phyloP scores from a whole-genome alignment of 2,329 filamentous ascomycete genomes.

The Cucurbitaria berberidis region DNA sequence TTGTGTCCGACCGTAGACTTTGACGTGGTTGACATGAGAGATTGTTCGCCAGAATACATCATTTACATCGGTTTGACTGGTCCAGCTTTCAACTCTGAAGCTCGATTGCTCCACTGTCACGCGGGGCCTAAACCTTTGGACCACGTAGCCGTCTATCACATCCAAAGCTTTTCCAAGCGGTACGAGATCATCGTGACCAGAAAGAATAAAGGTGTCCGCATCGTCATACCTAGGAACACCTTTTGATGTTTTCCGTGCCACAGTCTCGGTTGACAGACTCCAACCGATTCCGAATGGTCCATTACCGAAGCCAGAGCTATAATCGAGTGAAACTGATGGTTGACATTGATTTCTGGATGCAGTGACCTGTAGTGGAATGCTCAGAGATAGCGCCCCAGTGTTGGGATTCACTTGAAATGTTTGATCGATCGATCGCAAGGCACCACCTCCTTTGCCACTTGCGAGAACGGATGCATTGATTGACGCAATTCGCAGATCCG shows the following conservation, averaged over 20 bases:
- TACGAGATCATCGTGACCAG: constrained; percentile 36
- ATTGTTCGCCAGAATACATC: constrained; percentile 27
- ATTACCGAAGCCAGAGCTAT: constrained; percentile 38
- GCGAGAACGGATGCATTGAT: no score
- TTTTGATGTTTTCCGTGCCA: constrained; percentile 32
- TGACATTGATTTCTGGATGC: constrained; percentile 10
- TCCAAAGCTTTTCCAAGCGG: constrained; percentile 16
- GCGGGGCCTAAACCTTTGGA: constrained; percentile 21
- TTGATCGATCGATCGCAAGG: constrained; percentile 6
- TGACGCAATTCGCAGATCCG: no score
- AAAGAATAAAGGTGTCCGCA: constrained; percentile 31
- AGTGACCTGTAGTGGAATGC: constrained; percentile 11
- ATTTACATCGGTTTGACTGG: neutral
- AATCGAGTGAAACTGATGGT: constrained; percentile 22
- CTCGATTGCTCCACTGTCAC: constrained; percentile 17
- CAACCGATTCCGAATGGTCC: constrained; percentile 41
- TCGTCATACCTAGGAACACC: constrained; percentile 32
- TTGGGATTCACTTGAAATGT: constrained; percentile 11
- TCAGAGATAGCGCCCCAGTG: constrained; percentile 8
- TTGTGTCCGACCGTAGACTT: constrained; percentile 13
- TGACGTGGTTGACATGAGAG: constrained; percentile 16
- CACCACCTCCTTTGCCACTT: constrained; percentile 12
- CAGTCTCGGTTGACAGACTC: constrained; percentile 17
- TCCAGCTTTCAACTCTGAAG: constrained; percentile 23
- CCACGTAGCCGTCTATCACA: constrained; percentile 4